A percentile compares a stretch with the other conserved stretches of the same genome.
Evolutionary conservation across 176 grass and related monocot species (phyloP).

Genomic region (Eragrostis curvula): DNA sequence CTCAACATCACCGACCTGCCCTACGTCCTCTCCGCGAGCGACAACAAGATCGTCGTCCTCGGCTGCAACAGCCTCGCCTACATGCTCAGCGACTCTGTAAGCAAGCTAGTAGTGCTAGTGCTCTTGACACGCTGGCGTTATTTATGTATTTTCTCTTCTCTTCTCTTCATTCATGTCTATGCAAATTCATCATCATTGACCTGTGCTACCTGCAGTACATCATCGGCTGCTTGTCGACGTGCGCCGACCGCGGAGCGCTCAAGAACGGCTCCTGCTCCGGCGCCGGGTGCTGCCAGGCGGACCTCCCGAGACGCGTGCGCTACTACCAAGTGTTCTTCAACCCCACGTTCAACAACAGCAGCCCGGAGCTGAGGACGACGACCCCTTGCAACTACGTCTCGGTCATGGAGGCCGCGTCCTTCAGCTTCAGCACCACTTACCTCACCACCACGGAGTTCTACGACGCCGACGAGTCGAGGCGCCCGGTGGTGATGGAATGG

Average conservation of each 20-base stretch:
- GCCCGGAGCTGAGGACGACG: too few species aligned
- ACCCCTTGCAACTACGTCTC: neutral
- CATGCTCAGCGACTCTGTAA: neutral
- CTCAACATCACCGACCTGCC: neutral
- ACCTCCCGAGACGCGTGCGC: neutral
- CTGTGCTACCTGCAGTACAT: neutral
- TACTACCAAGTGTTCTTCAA: neutral
- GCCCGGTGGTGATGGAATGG: slow-evolving; percentile 33
- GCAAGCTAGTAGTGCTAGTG: too few species aligned
- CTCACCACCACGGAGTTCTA: slow-evolving; percentile 22
- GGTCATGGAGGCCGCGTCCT: neutral
- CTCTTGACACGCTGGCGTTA: too few species aligned
- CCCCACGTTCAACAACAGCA: neutral
- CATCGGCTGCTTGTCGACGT: neutral
- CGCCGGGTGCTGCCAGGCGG: neutral
- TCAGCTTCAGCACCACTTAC: slow-evolving; percentile 24
- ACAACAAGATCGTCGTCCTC: slow-evolving; percentile 1
- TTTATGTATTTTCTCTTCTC: too few species aligned
- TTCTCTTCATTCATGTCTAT: too few species aligned
- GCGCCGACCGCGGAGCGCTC: neutral
- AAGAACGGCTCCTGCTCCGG: neutral
- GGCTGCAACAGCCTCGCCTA: slow-evolving; percentile 22
- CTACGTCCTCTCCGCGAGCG: neutral
- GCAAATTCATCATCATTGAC: too few species aligned
- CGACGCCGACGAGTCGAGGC: rapidly evolving